phyloP scores from a whole-genome alignment of 2,329 filamentous ascomycete genomes.

The Penicillium sp. region DNA sequence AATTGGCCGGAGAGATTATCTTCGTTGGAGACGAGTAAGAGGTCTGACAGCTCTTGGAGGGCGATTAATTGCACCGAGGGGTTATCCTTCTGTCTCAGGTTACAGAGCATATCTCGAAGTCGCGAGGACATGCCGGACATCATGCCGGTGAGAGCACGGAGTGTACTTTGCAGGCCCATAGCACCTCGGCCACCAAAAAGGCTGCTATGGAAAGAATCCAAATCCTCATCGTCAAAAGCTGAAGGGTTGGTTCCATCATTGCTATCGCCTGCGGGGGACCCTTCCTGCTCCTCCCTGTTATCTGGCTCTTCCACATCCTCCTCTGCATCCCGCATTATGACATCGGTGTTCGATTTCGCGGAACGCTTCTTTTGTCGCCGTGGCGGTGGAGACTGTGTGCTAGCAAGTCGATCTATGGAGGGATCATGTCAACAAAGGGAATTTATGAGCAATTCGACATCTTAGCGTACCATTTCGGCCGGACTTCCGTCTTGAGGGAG shows the following conservation, averaged over 20 bases:
- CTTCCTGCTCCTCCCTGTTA: slow-evolving; percentile 54
- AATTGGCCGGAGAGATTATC: slow-evolving; percentile 96
- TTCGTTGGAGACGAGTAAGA: slow-evolving; percentile 91
- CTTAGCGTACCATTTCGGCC: slow-evolving; percentile 66
- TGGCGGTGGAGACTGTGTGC: slow-evolving; percentile 35
- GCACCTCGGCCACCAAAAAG: slow-evolving; percentile 67
- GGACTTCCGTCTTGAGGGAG: slow-evolving; percentile 70
- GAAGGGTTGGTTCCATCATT: slow-evolving; percentile 60
- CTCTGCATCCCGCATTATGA: slow-evolving; percentile 69
- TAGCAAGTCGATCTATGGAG: slow-evolving; percentile 31
- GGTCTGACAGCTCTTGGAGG: slow-evolving; percentile 87
- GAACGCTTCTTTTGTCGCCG: slow-evolving; percentile 56
- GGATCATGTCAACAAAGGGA: neutral
- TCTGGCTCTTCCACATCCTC: slow-evolving; percentile 48
- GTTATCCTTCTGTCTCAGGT: slow-evolving; percentile 80
- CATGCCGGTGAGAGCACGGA: slow-evolving; percentile 86
- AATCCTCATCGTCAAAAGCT: slow-evolving; percentile 58
- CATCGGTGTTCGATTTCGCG: slow-evolving; percentile 62
- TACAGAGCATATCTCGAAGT: slow-evolving; percentile 73
- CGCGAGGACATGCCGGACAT: slow-evolving; percentile 81
- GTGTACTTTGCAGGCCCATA: slow-evolving; percentile 71
- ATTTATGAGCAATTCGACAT: slow-evolving; percentile 6
- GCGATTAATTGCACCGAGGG: slow-evolving; percentile 86
- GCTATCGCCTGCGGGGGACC: slow-evolving; percentile 62
- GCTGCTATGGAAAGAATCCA: slow-evolving; percentile 60